Base-by-base conservation (phyloP, 352 stramenopile species). In the Globisporangium lucens region DNA sequence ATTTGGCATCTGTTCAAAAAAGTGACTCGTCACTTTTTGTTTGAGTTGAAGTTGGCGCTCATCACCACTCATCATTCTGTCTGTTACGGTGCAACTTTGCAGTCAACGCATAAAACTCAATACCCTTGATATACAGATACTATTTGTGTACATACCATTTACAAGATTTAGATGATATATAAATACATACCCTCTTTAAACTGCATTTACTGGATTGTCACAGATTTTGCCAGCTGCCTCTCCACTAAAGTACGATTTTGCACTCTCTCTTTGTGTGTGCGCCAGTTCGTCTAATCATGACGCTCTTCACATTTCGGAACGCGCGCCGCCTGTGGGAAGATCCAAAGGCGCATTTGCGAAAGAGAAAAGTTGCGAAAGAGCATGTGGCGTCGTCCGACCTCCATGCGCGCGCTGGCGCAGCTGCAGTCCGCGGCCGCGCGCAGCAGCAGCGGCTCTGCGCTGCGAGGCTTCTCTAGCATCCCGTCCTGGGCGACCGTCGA, bases 401-500 rank as follows among this genome's bases (percentile, higher is more conserved):
- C 74, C 29, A 69, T 68, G 46, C 75, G 70, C 65, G 69, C 63
- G n/a, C 56, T 76, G 27, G 66, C 68, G 60, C 33, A 52, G 22
- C 33, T 67, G 55, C 68, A 67, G 47, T 70, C 36, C 13, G 61
- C 49, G 57, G 61, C 46, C 51, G 58, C 22, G 46, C 69, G 27
- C 67, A 71, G 61, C 74, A 68, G 30, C 66, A 64, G 27, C 27
- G 72, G 51, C 53, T 29, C 61, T 58, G 68, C 71, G 66, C 60
- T 74, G 58, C 85, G 85, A 51, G 57, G 69, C 62, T 76, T 89
- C 68, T 81, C 78, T 33, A 89, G 79, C 65, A 68, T 97, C 24
- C 90, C 89, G 27, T 91, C 85, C 58, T 99, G 96, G 92, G 95
- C 96, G 30, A 97, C 93, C 1, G 77, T 98, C n/a, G 92, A 98